Evolutionary conservation across 208 protist genomes (phyloP), one percentile per base, ranked within the genome.

Genomic region (Crithidia brevicula): DNA sequence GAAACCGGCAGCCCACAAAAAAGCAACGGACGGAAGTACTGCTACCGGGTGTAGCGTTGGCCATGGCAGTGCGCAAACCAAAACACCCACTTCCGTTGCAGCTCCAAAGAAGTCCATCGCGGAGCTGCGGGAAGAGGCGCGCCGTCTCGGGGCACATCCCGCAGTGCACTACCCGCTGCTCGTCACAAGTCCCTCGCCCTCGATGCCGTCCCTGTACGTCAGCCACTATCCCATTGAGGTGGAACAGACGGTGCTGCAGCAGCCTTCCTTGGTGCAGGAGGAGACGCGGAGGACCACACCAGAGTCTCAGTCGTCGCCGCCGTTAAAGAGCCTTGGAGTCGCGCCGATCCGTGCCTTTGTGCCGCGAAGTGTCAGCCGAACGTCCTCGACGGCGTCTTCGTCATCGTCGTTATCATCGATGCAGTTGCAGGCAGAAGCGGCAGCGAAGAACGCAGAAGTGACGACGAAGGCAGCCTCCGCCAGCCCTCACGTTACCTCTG

Each of bases 91-190:
- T n/a, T n/a, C n/a, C n/a, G n/a, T n/a, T n/a, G n/a, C n/a, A 2
- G 25, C 36, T 7, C 18, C 38, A 5, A 63, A 1, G 34, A 64
- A 49, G 36, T 40, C 68, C 8, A 79, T 88, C 47, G 45, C 13
- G 0, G 67, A 84, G 38, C 67, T 88, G 13, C 64, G 77, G 13
- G 71, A 74, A 16, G 83, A 89, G 43, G 87, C 87, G 4, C 52
- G 83, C 16, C 56, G 71, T 4, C 65, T 86, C 16, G 87, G 87
- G 3, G 87, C 73, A 9, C 75, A 74, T 4, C 79, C 76, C 11
- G 82, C 72, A 7, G 43, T 47, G 22, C 45, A 75, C 61, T 49
- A 69, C 30, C 46, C 54, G 8, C 53, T 28, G 15, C 51, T 27
- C 15, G 61, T 64, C 23, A 75, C 43, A 22, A 45, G 61, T 36